Percentiles rank a stretch among this genome's conserved stretches.
Evolutionary conservation across 176 grass and related monocot species (phyloP).

Genomic region (Oryza officinalis): DNA sequence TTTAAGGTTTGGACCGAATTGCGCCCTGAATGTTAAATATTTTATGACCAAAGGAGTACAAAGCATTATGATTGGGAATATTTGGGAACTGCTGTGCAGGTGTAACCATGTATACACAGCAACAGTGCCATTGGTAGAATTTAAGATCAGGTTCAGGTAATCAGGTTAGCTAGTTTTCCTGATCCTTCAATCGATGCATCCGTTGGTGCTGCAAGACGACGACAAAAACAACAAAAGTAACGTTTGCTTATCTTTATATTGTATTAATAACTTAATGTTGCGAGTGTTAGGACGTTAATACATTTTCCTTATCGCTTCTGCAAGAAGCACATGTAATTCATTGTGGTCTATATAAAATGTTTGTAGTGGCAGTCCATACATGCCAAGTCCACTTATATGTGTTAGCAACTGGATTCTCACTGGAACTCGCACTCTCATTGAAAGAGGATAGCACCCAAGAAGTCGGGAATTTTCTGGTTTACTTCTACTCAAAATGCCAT

Average conservation of each 20-base stretch:
- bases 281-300: not conserved
- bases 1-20: too few species aligned
- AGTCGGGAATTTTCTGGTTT: too few species aligned
- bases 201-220: not conserved
- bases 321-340: not conserved
- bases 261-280: not conserved
- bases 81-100: too few species aligned
- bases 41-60: too few species aligned
- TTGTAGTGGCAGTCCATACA: slow-evolving; percentile 14
- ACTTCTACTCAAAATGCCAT: too few species aligned
- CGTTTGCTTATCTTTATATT: not conserved
- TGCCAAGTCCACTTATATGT: slow-evolving; percentile 9
- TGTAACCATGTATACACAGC: not conserved
- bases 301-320: not conserved
- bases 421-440: too few species aligned
- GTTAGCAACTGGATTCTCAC: too few species aligned
- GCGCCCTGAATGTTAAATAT: too few species aligned
- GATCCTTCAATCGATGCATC: not conserved
- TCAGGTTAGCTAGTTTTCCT: not conserved
- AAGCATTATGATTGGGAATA: too few species aligned
- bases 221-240: not conserved
- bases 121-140: not conserved
- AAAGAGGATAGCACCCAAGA: too few species aligned
- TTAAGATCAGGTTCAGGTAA: not conserved
- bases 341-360: not conserved